Base-by-base conservation (phyloP, 2,329 filamentous ascomycete species). In the Verticillium klebahnii region DNA sequence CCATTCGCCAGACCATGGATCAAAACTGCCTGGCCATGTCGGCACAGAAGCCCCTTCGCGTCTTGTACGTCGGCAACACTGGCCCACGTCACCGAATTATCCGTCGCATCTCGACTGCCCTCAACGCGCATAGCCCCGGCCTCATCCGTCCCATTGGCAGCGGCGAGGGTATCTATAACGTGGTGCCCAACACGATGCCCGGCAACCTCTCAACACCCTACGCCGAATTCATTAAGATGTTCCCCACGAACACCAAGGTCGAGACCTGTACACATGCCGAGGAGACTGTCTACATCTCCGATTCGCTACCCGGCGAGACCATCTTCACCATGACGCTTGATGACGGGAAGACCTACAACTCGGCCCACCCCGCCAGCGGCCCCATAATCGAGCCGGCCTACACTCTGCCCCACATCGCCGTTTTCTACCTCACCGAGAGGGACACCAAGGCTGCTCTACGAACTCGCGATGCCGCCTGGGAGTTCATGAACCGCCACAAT, bases 171-270 rank as follows among this genome's bases (percentile, higher is more conserved):
- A 70, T 82, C 36, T 83, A 80, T 70, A 83, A 81, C 69, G 80
- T 83, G 54, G 77, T 83, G 55, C 80, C 80, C 17, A 76, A 82
- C 60, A 79, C 79, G 3, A 77, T 78, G 1, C 82, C 82, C 67
- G 80, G 80, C 12, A 77, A 76, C 14, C 69, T 74, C 55, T 72
- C 73, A 54, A 74, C 76, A 15, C 80, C 80, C 1, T 80, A 83
- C 62, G 78, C 83, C 23, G 80, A 83, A 68, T 76, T 83, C 57
- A 80, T 83, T 73, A 78, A 81, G 60, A 81, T 79, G 8, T 81
- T 62, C 6, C 45, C 45, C n/a, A 25, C 45, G 19, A 80, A 83
- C 63, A 82, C 83, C 72, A 78, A 79, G 64, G 78, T 83, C 5
- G 80, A 83, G 60, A 75, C 78, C 32, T 83, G 81, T 65, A 74